Conservation (phyloP, 2,329 filamentous ascomycete species). For the Elsinoe ampelina region DNA sequence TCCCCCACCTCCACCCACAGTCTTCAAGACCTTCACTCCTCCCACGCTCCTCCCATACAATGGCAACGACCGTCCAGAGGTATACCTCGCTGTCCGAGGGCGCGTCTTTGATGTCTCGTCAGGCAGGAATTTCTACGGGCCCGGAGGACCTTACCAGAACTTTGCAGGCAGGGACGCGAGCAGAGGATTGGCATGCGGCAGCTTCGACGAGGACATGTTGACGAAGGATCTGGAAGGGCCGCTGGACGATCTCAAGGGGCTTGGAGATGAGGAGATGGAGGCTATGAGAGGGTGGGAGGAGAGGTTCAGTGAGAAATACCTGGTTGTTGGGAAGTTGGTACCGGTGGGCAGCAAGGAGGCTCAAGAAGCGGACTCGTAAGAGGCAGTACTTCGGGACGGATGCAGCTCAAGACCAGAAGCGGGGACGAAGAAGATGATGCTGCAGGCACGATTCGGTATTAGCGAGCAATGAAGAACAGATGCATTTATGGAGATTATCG, state of each 20-base stretch:
- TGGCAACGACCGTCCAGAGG: slow-evolving; percentile 61
- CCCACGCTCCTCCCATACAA: slow-evolving; percentile 77
- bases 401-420: neutral
- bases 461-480: neutral
- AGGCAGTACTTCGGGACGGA: no score
- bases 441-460: neutral
- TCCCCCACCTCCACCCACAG: slow-evolving; percentile 56
- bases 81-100: slow-evolving; percentile 86
- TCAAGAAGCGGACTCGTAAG: slow-evolving; percentile 28
- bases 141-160: slow-evolving; percentile 88
- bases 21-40: slow-evolving; percentile 80
- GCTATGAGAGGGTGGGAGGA: slow-evolving; percentile 87
- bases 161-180: slow-evolving; percentile 90
- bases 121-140: slow-evolving; percentile 91
- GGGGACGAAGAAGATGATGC: neutral
- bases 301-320: slow-evolving; percentile 85
- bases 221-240: slow-evolving; percentile 82
- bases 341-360: slow-evolving; percentile 48
- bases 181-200: slow-evolving; percentile 77
- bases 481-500: neutral
- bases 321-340: slow-evolving; percentile 84
- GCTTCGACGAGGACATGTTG: slow-evolving; percentile 91
- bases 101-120: slow-evolving; percentile 81
- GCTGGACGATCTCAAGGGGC: slow-evolving; percentile 63
- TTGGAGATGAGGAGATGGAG: slow-evolving; percentile 69